Evolutionary conservation across 164 flowering plant species (phyloP), one percentile per base, ranked within the genome.

Genomic region (Warburgia ugandensis): DNA sequence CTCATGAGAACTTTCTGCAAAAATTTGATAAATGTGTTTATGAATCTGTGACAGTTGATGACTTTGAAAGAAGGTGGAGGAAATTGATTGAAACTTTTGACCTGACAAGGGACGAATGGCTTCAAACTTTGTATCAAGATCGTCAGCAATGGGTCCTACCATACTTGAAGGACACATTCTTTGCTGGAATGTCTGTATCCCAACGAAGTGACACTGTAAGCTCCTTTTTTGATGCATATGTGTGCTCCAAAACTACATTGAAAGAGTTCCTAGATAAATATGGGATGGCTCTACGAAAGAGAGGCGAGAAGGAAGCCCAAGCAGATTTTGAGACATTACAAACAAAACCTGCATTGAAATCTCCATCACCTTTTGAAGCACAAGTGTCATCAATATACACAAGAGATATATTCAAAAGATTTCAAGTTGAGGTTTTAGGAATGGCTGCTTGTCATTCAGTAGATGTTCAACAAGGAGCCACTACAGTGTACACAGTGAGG

Each of bases 91-190:
- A 48, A 6, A 38, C 26, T 7, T 57, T 22, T 48, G 47, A 39
- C 29, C 35, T 57, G 26, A 41, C 19, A 28, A 48, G 30, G 29
- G 40, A 57, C 40, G 52, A 57, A 39, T 57, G 54, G 61, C 35
- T 48, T 38, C 43, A 48, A 29, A 21, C 29, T 3, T 40, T 47
- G 14, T 57, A 47, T 22, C 29, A 57, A 48, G 48, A 45, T 22
- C 54, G 54, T n/a, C 46, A 22, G 16, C 44, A 48, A 23, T 57
- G 54, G 61, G 61, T 47, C n/a, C 61, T 54, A 26, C 48, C 38
- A 40, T 49, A 57, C 38, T 57, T 57, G 54, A 36, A 29, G 21
- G 50, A 33, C 23, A 39, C 33, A 13, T 57, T 57, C 39, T 50
- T 57, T 39, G 61, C 45, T 17, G 61, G 50, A 21, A n/a, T 48